Evolutionary conservation across 306 rosid genomes (phyloP), one percentile per base, ranked within the genome.

Genomic region (Dryas alaskensis): DNA sequence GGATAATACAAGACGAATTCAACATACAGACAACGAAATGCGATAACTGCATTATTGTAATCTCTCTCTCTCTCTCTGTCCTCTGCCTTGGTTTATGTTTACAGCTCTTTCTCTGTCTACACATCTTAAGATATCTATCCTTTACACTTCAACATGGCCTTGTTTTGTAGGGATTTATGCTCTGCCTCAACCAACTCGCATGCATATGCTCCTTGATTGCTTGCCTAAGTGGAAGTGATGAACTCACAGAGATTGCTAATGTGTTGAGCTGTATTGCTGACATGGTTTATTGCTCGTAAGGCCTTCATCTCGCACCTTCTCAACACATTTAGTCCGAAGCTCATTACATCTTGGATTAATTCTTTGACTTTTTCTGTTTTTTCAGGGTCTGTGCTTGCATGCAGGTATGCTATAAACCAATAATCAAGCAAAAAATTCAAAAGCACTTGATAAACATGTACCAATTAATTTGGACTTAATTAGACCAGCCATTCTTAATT

Each of bases 351-450:
- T 65, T 69, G 22, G 65, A 67, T 81, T 76, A 68, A 39, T 46
- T 55, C 44, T 69, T 65, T 54, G 49, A 14, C 40, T 12, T 47
- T 14, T 48, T 67, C 17, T 60, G 4, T 60, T 42, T 76, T 48
- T 51, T 67, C 73, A 90, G 96, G 84, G 96, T 90, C 25, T 90
- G 96, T 72, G 92, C 96, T 10, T 90, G 96, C 78, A 87, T 87
- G 92, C 96, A 90, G 89, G 96, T 90, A 81, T 67, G 75, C 52
- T 50, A 25, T 31, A 22, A 19, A 17, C 0, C 47, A 37, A 39
- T 55, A 8, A 43, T 17, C 39, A 25, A 45, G 44, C 0, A 61
- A 61, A 48, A 8, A 48, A 5, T 14, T 44, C 8, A 11, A 44
- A 17, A 55, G 37, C 8, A 60, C 3, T 31, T 31, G 37, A 31